Evolutionary conservation across 2,329 filamentous ascomycete species (phyloP).

Genomic region (Colletotrichum sp.): DNA sequence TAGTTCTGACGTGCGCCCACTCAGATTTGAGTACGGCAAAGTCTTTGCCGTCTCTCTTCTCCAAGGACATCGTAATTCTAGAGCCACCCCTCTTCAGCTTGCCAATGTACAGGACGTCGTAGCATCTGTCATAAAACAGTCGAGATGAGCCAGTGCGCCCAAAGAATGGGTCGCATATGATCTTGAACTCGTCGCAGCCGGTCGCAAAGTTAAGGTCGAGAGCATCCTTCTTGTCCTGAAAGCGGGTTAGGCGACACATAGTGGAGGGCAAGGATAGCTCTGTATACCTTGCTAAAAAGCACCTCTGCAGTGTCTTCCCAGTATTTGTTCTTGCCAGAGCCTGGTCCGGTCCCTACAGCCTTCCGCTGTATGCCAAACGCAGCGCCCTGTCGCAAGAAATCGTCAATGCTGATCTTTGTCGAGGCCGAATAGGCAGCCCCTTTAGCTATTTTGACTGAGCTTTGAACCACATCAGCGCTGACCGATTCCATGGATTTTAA

Average conservation of each 20-base stretch:
- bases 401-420: not conserved
- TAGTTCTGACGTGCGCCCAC: not conserved
- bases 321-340: not conserved
- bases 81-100: not conserved
- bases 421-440: not conserved
- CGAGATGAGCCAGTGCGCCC: not conserved
- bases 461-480: not conserved
- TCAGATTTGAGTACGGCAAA: not conserved
- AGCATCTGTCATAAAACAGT: not conserved
- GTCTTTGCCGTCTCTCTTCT: not conserved
- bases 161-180: constrained; percentile 6
- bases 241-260: not conserved
- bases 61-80: not conserved
- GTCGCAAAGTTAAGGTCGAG: not conserved
- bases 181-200: constrained; percentile 5
- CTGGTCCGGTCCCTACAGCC: not conserved
- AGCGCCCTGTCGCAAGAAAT: not conserved
- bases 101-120: not conserved
- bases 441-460: not conserved
- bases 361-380: not conserved
- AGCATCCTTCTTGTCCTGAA: not conserved
- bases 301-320: not conserved
- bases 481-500: too few species aligned
- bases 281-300: not conserved
- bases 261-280: not conserved